Base-by-base conservation (phyloP, 805 yeast genomes). In the Vanderwaltozyma verrucispora region DNA sequence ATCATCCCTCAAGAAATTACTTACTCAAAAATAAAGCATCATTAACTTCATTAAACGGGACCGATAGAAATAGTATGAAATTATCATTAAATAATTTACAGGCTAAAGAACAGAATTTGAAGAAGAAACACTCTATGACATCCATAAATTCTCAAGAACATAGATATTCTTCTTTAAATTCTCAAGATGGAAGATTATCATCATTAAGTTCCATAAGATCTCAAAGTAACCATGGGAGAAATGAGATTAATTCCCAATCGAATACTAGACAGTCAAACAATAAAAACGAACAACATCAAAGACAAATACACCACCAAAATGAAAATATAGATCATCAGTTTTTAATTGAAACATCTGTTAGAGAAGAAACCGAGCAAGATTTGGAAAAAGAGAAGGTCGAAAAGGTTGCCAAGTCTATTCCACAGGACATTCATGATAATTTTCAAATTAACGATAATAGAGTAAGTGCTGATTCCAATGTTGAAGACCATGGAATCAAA, bases 351-450 rank as follows among this genome's bases (percentile, higher is more conserved):
- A 48, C 46, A 23, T 36, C 48, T 12, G 35, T 52, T 29, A 40
- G 44, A 19, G 60, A 54, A 35, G 57, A 53, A 37, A 49, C 51
- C 9, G 58, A 48, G 32, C 44, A 36, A 16, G 56, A 53, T 32
- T 33, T 50, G 28, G 38, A 39, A 32, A 36, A 37, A 12, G 58
- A 51, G 15, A 32, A 34, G 19, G 5, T 27, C 5, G 5, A 27
- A n/a, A 27, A n/a, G 5, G 14, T 6, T n/a, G 17, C 29, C 4
- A 27, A 9, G 17, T 5, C 14, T 8, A 27, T 27, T 5, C 29
- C 9, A 14, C 8, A n/a, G 6, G 18, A 27, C 13, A 10, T 14
- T 27, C 14, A n/a, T 6, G 29, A 27, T 14, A 17, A 15, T 27
- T n/a, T 27, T 6, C 7, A 27, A 14, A 27, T n/a, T 4, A 27